phyloP scores from a whole-genome alignment of 2,329 filamentous ascomycete genomes.

The Coniochaeta sp. region DNA sequence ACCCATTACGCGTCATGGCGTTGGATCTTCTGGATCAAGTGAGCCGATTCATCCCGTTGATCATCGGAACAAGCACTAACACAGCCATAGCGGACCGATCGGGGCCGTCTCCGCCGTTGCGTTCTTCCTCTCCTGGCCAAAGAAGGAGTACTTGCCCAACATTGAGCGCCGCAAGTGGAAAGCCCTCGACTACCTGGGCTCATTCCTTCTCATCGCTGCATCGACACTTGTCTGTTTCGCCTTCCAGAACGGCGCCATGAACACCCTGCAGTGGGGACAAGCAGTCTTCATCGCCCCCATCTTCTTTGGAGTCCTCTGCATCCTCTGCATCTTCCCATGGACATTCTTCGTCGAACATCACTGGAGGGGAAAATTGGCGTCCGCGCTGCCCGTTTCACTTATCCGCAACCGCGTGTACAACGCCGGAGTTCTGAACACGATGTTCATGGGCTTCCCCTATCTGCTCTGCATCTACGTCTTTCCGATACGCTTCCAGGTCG shows the following conservation, averaged over 20 bases:
- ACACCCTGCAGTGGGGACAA: constrained; percentile 30
- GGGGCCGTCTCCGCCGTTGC: constrained; percentile 37
- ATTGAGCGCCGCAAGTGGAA: constrained; percentile 34
- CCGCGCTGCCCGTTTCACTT: constrained; percentile 41
- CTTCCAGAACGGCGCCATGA: constrained; percentile 43
- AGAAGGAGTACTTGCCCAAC: constrained; percentile 28
- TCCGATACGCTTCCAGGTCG: constrained; percentile 41
- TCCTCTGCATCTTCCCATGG: constrained; percentile 33
- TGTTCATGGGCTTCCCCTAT: constrained; percentile 44
- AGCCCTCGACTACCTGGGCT: constrained; percentile 46
- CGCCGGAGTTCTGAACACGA: constrained; percentile 33
- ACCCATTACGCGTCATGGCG: constrained; percentile 43
- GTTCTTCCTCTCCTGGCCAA: constrained; percentile 45
- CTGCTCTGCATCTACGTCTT: constrained; percentile 41
- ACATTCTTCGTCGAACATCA: constrained; percentile 22
- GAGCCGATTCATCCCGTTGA: constrained; percentile 12
- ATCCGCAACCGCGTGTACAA: constrained; percentile 40
- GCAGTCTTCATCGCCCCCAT: constrained; percentile 35
- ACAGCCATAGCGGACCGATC: constrained; percentile 45
- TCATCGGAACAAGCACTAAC: no score
- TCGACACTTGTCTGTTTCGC: constrained; percentile 50
- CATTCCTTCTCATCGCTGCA: constrained; percentile 44
- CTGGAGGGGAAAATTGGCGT: constrained; percentile 24
- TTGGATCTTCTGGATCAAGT: constrained; percentile 57
- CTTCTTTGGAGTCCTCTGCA: constrained; percentile 26